Percentiles rank a stretch among this genome's conserved stretches.
Evolutionary conservation across 306 rosid species (phyloP).

Genomic region (Mucuna pruriens): DNA sequence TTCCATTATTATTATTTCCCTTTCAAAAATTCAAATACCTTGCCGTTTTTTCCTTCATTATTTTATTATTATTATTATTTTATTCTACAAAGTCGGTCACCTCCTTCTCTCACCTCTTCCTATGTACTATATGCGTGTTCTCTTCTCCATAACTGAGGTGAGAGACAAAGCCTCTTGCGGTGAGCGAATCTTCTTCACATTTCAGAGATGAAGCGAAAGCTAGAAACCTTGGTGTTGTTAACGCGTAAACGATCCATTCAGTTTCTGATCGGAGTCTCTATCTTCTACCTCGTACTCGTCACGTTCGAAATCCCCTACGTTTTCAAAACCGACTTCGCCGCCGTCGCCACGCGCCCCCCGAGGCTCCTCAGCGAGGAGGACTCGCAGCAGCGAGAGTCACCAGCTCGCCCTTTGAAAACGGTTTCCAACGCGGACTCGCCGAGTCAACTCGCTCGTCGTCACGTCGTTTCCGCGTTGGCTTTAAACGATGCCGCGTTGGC

Average conservation of each 20-base stretch:
- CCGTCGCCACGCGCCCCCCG: constrained; percentile 43
- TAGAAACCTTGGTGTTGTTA: constrained; percentile 45
- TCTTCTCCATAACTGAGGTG: neutral
- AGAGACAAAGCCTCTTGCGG: neutral
- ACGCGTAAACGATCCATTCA: constrained; percentile 75
- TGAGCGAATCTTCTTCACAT: constrained; percentile 3
- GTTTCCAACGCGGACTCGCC: constrained; percentile 58
- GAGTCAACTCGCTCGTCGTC: constrained; percentile 48
- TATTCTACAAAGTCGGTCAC: neutral
- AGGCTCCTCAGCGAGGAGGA: constrained; percentile 57
- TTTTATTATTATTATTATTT: too few species aligned
- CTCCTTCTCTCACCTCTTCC: neutral
- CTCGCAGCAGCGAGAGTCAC: constrained; percentile 62
- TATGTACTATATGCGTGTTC: neutral
- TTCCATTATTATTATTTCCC: neutral
- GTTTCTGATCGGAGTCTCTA: constrained; percentile 53
- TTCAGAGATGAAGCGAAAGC: constrained; percentile 59
- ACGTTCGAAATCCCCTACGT: constrained; percentile 73
- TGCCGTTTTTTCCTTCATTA: neutral
- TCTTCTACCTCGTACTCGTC: constrained; percentile 63
- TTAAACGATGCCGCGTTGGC: constrained; percentile 51
- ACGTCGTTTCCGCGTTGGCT: constrained; percentile 57
- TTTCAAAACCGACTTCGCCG: constrained; percentile 54
- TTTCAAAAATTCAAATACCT: constrained; percentile 34
- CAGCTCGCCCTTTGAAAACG: constrained; percentile 60